Evolutionary conservation across 345 rosid species (phyloP).

Genomic region (Eutrema yunnanense): DNA sequence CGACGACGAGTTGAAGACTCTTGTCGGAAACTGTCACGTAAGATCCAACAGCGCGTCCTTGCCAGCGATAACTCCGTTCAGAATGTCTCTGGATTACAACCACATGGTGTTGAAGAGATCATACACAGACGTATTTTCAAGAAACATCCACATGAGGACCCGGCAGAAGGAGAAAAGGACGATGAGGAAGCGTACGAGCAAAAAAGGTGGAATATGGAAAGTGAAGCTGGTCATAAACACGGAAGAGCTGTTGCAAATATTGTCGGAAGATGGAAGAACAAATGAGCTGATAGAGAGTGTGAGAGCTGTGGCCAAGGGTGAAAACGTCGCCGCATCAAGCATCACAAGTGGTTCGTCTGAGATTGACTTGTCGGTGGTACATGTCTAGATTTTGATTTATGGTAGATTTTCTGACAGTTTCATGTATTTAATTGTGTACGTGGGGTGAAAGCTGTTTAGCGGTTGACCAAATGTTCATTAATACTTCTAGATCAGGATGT

Average conservation of each 20-base stretch:
- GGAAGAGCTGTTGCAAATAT: conserved; percentile 53
- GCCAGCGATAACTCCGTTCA: conserved; percentile 40
- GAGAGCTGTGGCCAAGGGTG: conserved; percentile 67
- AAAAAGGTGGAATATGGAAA: conserved; percentile 62
- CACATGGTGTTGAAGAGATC: conserved; percentile 55
- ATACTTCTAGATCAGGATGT: no score
- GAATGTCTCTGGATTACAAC: conserved; percentile 60
- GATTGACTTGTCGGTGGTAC: conserved; percentile 12
- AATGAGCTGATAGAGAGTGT: conserved; percentile 69
- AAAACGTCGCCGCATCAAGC: conserved; percentile 29
- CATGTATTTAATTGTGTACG: background rate
- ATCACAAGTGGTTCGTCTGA: conserved; percentile 22
- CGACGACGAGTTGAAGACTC: conserved; percentile 16
- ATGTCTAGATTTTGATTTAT: conserved; percentile 6
- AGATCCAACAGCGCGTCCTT: conserved; percentile 63
- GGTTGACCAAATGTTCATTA: no score
- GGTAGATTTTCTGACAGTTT: background rate
- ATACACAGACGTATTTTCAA: conserved; percentile 53
- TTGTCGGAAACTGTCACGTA: conserved; percentile 48
- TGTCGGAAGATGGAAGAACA: conserved; percentile 59
- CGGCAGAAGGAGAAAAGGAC: conserved; percentile 13
- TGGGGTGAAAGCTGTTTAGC: no score
- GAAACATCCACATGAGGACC: conserved; percentile 20
- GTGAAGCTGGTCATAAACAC: conserved; percentile 78
- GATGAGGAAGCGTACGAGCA: background rate